Percentiles rank a stretch among this genome's conserved stretches.
These are phyloP conservation scores for Podospora didyma DNA, from an alignment of 495 filamentous ascomycete species.

Conservation along the genomic window DNA sequence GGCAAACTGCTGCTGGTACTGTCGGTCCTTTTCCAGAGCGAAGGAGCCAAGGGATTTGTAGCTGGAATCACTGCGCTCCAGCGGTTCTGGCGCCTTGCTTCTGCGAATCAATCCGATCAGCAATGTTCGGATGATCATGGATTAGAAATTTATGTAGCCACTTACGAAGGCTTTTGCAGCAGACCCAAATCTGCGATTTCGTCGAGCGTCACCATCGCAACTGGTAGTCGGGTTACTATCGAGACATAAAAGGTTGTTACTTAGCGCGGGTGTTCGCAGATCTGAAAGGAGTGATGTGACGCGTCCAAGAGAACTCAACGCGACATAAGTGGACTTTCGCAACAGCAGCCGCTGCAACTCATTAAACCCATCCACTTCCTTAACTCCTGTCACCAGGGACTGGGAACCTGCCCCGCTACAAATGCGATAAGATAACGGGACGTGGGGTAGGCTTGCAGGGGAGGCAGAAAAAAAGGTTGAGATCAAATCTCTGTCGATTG, in stretches of 20 bases:
- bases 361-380: not conserved
- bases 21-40: constrained; percentile 62
- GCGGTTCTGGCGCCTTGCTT: constrained; percentile 29
- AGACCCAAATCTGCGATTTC: constrained; percentile 20
- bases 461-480: constrained; percentile 21
- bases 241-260: not conserved
- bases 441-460: constrained; percentile 20
- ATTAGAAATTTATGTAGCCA: too few relatives aligned
- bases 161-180: constrained; percentile 31
- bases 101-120: constrained; percentile 23
- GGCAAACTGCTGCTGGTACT: constrained; percentile 92
- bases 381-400: not conserved
- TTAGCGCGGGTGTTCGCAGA: not conserved
- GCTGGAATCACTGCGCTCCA: constrained; percentile 49
- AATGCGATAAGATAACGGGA: constrained; percentile 28
- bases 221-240: not conserved
- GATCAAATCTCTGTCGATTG: constrained; percentile 9
- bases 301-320: constrained; percentile 11
- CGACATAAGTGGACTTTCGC: constrained; percentile 8
- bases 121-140: too few relatives aligned
- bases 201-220: constrained; percentile 30
- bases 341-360: constrained; percentile 1
- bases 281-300: constrained; percentile 1
- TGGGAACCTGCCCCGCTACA: constrained; percentile 16
- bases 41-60: constrained; percentile 78